phyloP scores from a whole-genome alignment of 805 yeast species.

The Candida easanensis region DNA sequence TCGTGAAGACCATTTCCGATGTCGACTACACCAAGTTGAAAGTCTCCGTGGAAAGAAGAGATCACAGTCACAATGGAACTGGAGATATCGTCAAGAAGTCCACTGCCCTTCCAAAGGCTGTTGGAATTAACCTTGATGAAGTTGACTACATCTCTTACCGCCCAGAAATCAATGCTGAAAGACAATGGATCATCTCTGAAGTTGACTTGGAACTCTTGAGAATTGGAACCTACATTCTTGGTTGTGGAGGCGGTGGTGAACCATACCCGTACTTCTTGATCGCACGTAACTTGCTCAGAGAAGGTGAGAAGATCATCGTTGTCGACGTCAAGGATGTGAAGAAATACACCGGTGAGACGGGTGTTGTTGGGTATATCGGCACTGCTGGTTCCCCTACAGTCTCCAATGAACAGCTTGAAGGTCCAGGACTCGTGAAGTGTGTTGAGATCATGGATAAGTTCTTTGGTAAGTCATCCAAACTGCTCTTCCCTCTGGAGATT shows the following conservation, averaged over 20 bases:
- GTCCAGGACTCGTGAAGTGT: slow-evolving; percentile 30
- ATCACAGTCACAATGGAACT: slow-evolving; percentile 7
- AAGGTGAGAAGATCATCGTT: slow-evolving; percentile 35
- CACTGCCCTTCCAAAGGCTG: neutral
- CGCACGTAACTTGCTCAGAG: slow-evolving; percentile 31
- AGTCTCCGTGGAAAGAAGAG: neutral
- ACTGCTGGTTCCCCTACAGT: slow-evolving; percentile 24
- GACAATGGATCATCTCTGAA: slow-evolving; percentile 27
- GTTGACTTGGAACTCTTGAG: slow-evolving; percentile 39
- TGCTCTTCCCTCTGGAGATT: slow-evolving; percentile 39
- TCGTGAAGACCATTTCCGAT: slow-evolving; percentile 21
- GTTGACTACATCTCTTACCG: slow-evolving; percentile 25
- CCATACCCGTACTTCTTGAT: slow-evolving; percentile 41
- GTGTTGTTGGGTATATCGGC: slow-evolving; percentile 34
- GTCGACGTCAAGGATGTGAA: slow-evolving; percentile 26
- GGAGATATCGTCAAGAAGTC: slow-evolving; percentile 5
- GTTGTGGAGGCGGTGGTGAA: slow-evolving; percentile 52
- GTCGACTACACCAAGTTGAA: slow-evolving; percentile 25
- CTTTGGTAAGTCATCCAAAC: slow-evolving; percentile 30
- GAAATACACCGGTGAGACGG: slow-evolving; percentile 14
- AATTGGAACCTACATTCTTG: slow-evolving; percentile 46
- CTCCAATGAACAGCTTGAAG: slow-evolving; percentile 31
- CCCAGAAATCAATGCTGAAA: slow-evolving; percentile 14
- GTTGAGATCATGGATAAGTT: slow-evolving; percentile 31
- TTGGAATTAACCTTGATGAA: slow-evolving; percentile 10